phyloP scores from a whole-genome alignment of 768 basidiomycete genomes.

The Lactarius pseudohatsudake region DNA sequence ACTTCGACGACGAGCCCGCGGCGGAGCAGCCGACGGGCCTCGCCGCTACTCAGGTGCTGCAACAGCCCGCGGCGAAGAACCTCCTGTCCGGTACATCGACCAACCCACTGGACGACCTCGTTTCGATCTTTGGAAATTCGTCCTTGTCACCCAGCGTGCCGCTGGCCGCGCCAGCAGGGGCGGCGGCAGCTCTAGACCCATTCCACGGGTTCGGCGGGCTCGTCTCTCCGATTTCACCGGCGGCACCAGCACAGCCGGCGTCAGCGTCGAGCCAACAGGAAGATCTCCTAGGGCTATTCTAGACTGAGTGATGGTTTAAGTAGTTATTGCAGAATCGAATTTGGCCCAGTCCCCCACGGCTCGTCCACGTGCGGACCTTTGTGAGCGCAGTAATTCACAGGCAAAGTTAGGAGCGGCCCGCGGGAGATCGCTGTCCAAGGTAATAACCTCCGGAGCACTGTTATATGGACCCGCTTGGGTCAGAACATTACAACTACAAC shows the following conservation, averaged over 20 bases:
- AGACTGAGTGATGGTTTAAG: constrained; percentile 19
- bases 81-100: constrained; percentile 76
- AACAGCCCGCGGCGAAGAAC: constrained; percentile 70
- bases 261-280: constrained; percentile 20
- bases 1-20: constrained; percentile 78
- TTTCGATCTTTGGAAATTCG: constrained; percentile 80
- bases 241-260: constrained; percentile 23
- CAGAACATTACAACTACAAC: too few species aligned
- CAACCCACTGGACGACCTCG: constrained; percentile 91
- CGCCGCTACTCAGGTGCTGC: constrained; percentile 71
- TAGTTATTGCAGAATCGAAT: constrained; percentile 21
- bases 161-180: constrained; percentile 4
- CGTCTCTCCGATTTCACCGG: constrained; percentile 26
- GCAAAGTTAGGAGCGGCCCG: background rate
- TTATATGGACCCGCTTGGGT: background rate
- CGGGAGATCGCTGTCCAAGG: background rate
- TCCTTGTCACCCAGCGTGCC: constrained; percentile 34
- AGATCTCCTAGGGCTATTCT: constrained; percentile 23
- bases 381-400: background rate
- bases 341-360: background rate
- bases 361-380: background rate
- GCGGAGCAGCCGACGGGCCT: constrained; percentile 70
- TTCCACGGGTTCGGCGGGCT: constrained; percentile 24
- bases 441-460: background rate
- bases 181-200: constrained; percentile 29